Base-by-base conservation (phyloP, 345 rosid genomes). In the Euphorbia lathyris region DNA sequence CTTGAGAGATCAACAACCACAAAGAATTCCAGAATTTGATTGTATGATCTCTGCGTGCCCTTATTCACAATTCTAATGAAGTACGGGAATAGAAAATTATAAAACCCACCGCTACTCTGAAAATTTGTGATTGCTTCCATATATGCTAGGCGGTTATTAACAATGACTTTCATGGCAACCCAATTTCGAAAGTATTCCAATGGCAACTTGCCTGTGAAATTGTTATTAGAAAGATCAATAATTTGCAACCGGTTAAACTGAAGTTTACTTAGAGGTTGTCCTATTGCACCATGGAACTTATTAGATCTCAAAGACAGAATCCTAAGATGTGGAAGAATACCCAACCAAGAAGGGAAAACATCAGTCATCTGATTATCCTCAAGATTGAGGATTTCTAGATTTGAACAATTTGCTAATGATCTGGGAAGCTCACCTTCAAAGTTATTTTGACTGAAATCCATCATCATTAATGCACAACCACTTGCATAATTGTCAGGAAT, bases 351-450 rank as follows among this genome's bases (percentile, higher is more conserved):
- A 9, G 73, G 73, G 29, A 70, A 70, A 2, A 23, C 9, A 43
- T 51, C 66, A 20, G 32, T 9, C 16, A 70, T n/a, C 16, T 30
- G 29, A 36, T 70, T 60, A 29, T 30, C 7, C 4, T 66, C 66
- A 19, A 71, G 55, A 36, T 71, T 27, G 11, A 70, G 69, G 11
- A 40, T 65, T 13, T 7, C 66, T 26, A 53, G 47, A 13, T 69
- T 25, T 25, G 47, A 68, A 22, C 20, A 27, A 12, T 45, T 16
- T 10, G n/a, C 30, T 22, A 73, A 25, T 25, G 74, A 69, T 22
- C 16, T 25, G 6, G 72, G 74, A 3, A 78, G 32, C 17, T 64
- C 65, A 2, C 81, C 72, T 2, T 65, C 34, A 8, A 77, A 25
- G 48, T 6, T 29, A 26, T 77, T 77, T 14, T 9, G 1, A 16